Evolutionary conservation across 1,284 basidiomycete species (phyloP).

Genomic region (Leccinum angustisporum): DNA sequence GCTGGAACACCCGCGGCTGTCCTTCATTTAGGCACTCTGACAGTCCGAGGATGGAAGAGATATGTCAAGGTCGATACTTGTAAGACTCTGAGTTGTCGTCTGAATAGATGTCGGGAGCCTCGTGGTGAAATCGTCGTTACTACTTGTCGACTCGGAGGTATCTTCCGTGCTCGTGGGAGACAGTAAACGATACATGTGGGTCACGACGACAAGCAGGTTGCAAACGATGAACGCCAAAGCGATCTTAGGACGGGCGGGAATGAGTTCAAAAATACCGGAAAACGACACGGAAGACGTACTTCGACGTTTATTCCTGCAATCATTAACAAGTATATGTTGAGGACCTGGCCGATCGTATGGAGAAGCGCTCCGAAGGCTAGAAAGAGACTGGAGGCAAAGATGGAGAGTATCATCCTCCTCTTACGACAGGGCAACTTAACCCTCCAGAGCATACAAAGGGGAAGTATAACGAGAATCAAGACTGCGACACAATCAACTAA

Average conservation of each 20-base stretch:
- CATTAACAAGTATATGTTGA: slow-evolving; percentile 3
- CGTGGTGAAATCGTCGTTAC: slow-evolving; percentile 7
- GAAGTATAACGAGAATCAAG: slow-evolving; percentile 20
- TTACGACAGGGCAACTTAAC: slow-evolving; percentile 23
- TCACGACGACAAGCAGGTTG: slow-evolving; percentile 31
- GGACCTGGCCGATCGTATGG: slow-evolving; percentile 20
- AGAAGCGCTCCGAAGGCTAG: slow-evolving; percentile 20
- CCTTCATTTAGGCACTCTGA: not conserved
- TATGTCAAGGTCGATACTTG: slow-evolving; percentile 1
- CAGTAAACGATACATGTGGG: slow-evolving; percentile 20
- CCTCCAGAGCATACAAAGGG: slow-evolving; percentile 26
- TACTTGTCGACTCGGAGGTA: not conserved
- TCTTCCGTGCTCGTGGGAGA: not conserved
- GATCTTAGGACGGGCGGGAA: slow-evolving; percentile 5
- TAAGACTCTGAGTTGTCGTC: not conserved
- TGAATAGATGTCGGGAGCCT: not conserved
- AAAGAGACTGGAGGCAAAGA: slow-evolving; percentile 27
- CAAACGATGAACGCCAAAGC: slow-evolving; percentile 25
- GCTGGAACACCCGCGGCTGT: not conserved
- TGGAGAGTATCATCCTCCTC: slow-evolving; percentile 26
- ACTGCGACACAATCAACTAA: slow-evolving; percentile 22
- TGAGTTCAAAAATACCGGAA: not conserved
- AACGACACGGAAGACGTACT: slow-evolving; percentile 7
- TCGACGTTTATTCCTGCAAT: slow-evolving; percentile 20
- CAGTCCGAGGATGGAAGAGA: not conserved